Percentiles rank a stretch among this genome's conserved stretches.
Conservation (phyloP, 345 rosid species). For the Punica granatum region DNA sequence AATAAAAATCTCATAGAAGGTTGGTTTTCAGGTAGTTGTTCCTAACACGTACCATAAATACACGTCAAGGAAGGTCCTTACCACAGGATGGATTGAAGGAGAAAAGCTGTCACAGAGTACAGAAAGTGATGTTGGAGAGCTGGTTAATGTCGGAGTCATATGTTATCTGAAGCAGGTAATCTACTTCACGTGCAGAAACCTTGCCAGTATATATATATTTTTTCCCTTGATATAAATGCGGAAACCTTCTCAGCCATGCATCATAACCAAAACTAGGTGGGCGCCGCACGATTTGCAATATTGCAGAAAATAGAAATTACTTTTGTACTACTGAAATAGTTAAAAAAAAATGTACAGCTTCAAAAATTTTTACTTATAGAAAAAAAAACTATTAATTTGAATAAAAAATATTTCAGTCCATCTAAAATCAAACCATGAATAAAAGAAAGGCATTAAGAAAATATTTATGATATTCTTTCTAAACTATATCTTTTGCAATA, state of each 20-base stretch:
- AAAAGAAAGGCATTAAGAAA: too few species aligned
- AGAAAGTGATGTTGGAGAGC: slow-evolving; percentile 91
- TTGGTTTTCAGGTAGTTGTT: slow-evolving; percentile 63
- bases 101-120: slow-evolving; percentile 91
- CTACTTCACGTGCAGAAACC: background rate
- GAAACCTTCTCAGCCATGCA: background rate
- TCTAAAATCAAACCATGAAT: too few species aligned
- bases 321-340: too few species aligned
- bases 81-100: slow-evolving; percentile 82
- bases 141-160: slow-evolving; percentile 95
- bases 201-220: background rate
- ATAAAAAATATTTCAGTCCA: too few species aligned
- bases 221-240: background rate
- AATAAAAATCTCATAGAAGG: background rate
- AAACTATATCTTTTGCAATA: too few species aligned
- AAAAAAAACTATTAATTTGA: too few species aligned
- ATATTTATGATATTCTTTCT: too few species aligned
- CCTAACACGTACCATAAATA: slow-evolving; percentile 74
- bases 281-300: too few species aligned
- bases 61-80: slow-evolving; percentile 95
- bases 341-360: too few species aligned
- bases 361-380: too few species aligned
- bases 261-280: background rate
- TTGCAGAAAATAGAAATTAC: too few species aligned
- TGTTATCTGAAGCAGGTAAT: slow-evolving; percentile 95